phyloP scores from a whole-genome alignment of 352 stramenopile species.

The Pythium monospermum region DNA sequence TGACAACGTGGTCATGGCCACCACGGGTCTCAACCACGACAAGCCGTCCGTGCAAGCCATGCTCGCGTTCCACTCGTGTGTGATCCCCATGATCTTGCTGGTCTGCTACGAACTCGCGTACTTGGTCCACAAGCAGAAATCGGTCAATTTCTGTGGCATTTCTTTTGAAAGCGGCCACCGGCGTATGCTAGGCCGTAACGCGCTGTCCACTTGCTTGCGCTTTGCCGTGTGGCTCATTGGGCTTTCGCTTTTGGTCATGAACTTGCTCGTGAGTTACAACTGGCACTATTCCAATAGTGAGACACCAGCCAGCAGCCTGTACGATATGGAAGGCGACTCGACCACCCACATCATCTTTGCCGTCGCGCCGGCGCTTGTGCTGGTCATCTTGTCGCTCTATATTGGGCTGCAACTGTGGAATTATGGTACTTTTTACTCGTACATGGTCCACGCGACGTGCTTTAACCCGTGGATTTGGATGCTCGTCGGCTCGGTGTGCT shows the following conservation, averaged over 20 bases:
- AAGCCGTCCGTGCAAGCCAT: conserved; percentile 56
- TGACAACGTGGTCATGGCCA: conserved; percentile 79
- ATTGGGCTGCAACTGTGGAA: conserved; percentile 77
- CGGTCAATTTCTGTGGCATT: conserved; percentile 89
- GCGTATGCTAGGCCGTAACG: conserved; percentile 29
- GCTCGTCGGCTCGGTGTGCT: conserved; percentile 60
- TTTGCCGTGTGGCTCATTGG: conserved; percentile 68
- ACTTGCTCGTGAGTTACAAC: conserved; percentile 64
- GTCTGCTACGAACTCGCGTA: conserved; percentile 89
- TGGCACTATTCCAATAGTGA: conserved; percentile 40
- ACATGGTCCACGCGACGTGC: conserved; percentile 78
- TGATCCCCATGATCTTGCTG: conserved; percentile 81
- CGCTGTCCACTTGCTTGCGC: conserved; percentile 56
- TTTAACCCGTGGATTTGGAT: conserved; percentile 89
- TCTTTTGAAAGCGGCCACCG: conserved; percentile 75
- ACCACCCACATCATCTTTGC: conserved; percentile 51
- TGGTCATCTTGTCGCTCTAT: conserved; percentile 68
- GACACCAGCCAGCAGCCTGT: conserved; percentile 66
- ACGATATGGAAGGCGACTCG: conserved; percentile 62
- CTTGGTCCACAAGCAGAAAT: conserved; percentile 87
- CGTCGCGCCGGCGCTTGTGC: conserved; percentile 55
- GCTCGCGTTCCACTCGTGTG: conserved; percentile 76
- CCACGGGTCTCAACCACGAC: conserved; percentile 58
- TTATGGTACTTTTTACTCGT: conserved; percentile 84
- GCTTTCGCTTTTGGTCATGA: conserved; percentile 54